A percentile compares a stretch with the other conserved stretches of the same genome.
phyloP scores from a whole-genome alignment of 306 rosid species.

The Mimosa bimucronata region DNA sequence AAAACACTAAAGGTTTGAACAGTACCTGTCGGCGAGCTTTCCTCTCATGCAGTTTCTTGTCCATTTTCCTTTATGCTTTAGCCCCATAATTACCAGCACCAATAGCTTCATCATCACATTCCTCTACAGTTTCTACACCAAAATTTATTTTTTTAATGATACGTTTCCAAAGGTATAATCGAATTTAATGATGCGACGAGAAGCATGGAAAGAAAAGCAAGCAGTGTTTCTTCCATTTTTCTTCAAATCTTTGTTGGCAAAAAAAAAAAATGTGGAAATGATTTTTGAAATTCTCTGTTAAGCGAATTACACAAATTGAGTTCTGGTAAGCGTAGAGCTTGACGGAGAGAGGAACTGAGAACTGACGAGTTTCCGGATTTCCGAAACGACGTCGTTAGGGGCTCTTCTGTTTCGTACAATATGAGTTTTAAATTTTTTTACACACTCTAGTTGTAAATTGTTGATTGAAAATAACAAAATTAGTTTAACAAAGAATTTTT shows the following conservation, averaged over 20 bases:
- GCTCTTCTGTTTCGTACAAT: neutral
- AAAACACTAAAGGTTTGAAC: constrained; percentile 13
- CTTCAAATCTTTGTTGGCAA: neutral
- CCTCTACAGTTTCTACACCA: constrained; percentile 65
- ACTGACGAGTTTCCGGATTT: neutral
- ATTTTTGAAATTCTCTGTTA: neutral
- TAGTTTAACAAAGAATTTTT: too few relatives aligned
- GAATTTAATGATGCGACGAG: constrained; percentile 62
- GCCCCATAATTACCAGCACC: constrained; percentile 61
- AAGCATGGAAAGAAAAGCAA: constrained; percentile 63
- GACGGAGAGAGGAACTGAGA: neutral
- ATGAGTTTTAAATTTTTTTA: too few relatives aligned
- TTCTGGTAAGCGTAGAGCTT: neutral
- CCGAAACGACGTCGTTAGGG: neutral
- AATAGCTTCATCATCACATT: constrained; percentile 69
- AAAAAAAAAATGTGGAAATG: neutral
- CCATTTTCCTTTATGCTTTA: constrained; percentile 65
- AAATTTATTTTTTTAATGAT: too few relatives aligned
- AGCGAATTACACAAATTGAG: neutral
- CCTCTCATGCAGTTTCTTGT: constrained; percentile 81
- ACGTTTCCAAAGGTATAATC: constrained; percentile 82
- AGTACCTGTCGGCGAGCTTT: constrained; percentile 82
- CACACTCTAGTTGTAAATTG: too few relatives aligned
- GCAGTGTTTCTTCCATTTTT: constrained; percentile 74
- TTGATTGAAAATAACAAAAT: too few relatives aligned